Percentiles rank a stretch among this genome's conserved stretches.
Conservation (phyloP, 139 green algal species). For the Marvania coccoides region DNA sequence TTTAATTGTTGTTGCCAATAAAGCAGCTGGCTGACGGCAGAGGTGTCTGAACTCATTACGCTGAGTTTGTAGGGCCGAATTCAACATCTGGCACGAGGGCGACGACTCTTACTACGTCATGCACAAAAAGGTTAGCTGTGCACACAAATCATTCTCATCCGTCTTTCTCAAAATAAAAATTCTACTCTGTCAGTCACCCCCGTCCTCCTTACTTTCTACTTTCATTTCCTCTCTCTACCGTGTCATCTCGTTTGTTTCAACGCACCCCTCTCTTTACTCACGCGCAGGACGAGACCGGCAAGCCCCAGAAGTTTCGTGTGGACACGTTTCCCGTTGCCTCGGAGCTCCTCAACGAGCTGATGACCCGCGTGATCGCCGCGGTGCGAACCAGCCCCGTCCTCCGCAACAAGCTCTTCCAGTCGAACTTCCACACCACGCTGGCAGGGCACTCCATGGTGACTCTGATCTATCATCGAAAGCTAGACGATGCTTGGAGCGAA, state of each 20-base stretch:
- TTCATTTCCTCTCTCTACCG: too few species aligned
- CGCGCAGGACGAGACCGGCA: not conserved
- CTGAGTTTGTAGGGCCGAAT: constrained; percentile 54
- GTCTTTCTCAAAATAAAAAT: not conserved
- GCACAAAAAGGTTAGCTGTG: constrained; percentile 47
- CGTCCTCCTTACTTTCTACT: too few species aligned
- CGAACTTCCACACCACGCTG: constrained; percentile 86
- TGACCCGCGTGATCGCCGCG: constrained; percentile 53
- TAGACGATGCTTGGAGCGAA: constrained; percentile 56
- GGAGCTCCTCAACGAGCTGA: constrained; percentile 73
- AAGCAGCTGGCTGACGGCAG: too few species aligned
- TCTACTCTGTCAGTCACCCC: not conserved
- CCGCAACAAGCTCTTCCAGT: constrained; percentile 54
- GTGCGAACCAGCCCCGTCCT: constrained; percentile 27
- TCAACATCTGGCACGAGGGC: constrained; percentile 62
- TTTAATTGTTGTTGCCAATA: too few species aligned
- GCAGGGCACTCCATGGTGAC: constrained; percentile 75
- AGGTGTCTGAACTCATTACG: too few species aligned
- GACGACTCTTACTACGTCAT: constrained; percentile 60
- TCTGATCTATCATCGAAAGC: constrained; percentile 77
- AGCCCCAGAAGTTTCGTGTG: constrained; percentile 38
- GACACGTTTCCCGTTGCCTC: constrained; percentile 75
- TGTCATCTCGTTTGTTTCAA: too few species aligned
- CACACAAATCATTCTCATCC: not conserved
- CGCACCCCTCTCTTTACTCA: too few species aligned